Percentiles rank a stretch among this genome's conserved stretches.
Evolutionary conservation across 345 rosid genomes (phyloP).

Genomic region (Tarenaya hassleriana): DNA sequence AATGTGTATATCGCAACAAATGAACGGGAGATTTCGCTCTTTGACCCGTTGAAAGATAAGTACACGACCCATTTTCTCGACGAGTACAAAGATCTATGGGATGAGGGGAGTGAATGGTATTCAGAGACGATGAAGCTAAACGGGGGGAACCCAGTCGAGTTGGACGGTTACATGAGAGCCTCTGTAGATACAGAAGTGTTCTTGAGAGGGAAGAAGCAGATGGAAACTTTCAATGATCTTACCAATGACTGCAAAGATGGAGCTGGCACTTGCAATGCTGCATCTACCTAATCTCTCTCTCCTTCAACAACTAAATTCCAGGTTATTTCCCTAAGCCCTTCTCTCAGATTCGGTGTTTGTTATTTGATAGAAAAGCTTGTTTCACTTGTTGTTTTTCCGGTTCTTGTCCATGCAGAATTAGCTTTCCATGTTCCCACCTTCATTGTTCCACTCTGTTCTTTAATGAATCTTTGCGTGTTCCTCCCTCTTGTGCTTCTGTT

Average conservation of each 20-base stretch:
- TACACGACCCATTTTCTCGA: slow-evolving; percentile 77
- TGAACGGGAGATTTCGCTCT: slow-evolving; percentile 59
- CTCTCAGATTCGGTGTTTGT: slow-evolving; percentile 20
- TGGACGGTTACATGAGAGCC: slow-evolving; percentile 89
- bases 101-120: slow-evolving; percentile 82
- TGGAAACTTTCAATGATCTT: slow-evolving; percentile 84
- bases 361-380: slow-evolving; percentile 5
- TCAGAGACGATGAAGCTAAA: slow-evolving; percentile 79
- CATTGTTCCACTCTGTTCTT: too few relatives aligned
- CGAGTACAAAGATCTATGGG: slow-evolving; percentile 82
- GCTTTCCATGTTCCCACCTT: slow-evolving; percentile 17
- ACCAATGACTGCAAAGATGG: slow-evolving; percentile 92
- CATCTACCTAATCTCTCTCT: slow-evolving; percentile 38
- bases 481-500: too few relatives aligned
- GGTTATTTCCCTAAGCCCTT: slow-evolving; percentile 8
- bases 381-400: too few relatives aligned
- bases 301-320: not conserved
- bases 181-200: slow-evolving; percentile 89
- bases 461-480: too few relatives aligned
- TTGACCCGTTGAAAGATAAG: slow-evolving; percentile 73
- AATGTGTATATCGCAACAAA: slow-evolving; percentile 73
- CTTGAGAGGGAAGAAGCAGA: slow-evolving; percentile 91
- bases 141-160: slow-evolving; percentile 72
- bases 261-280: slow-evolving; percentile 61
- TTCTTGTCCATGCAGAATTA: slow-evolving; percentile 2